Evolutionary conservation across 1,284 basidiomycete genomes (phyloP), one percentile per base, ranked within the genome.

Genomic region (Mycosarcoma mackinlayi): DNA sequence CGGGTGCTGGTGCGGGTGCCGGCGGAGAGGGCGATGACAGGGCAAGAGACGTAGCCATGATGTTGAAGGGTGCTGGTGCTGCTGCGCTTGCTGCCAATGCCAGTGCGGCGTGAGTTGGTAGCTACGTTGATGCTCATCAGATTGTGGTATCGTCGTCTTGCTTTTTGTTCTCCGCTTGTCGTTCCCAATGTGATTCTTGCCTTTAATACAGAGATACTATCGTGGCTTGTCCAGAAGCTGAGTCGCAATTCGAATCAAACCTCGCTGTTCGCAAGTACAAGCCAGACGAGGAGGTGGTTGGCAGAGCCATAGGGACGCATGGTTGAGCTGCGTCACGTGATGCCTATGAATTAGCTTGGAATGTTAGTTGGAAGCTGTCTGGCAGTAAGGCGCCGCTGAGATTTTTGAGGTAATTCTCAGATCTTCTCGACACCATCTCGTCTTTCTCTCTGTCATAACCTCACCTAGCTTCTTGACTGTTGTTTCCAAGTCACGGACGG

Each of bases 31-130:
- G 56, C 7, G 62, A 57, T 27, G 62, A 58, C n/a, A 42, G 65
- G 8, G 70, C 64, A 6, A 58, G 65, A 19, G 70, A 73, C 30
- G 70, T 66, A 0, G 70, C 70, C 3, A 73, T 61, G 56, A 54
- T 73, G 64, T 42, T 73, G 19, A 61, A 63, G n/a, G 70, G 65
- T 7, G 70, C 70, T 19, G 70, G 60, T 31, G 70, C 64, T 25
- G 70, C 70, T 46, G 70, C 70, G 5, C 47, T 62, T n/a, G 69
- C 69, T 21, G 67, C 67, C 2, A 64, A 64, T 35, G 57, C 57
- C 4, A 21, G 46, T 23, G 30, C 60, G 3, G 61, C 61, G 6
- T 70, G 38, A 51, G n/a, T 13, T n/a, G 28, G n/a, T 14, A n/a
- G 6, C 28, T 8, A n/a, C n/a, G n/a, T n/a, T n/a, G n/a, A n/a